Evolutionary conservation across 2,329 filamentous ascomycete species (phyloP), one percentile per base, ranked within the genome.

Genomic region (Nigrospora sphaerica): DNA sequence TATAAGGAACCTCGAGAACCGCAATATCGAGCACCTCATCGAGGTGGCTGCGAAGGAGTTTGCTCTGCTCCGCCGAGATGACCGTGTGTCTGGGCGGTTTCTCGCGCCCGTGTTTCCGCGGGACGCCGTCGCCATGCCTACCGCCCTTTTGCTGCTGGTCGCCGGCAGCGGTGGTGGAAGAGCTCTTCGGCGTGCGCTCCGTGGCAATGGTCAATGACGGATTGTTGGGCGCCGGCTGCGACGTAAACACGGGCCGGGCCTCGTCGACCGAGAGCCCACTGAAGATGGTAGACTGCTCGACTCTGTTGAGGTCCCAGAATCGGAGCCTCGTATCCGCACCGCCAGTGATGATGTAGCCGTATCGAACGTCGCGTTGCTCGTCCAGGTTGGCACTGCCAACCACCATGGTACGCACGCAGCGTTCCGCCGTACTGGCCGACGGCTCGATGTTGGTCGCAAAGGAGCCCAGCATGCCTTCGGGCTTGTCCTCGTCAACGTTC

Each of bases 291-390:
- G 88, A 95, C 49, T 82, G 79, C 59, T 95, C 89, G 11, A 88
- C 76, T 11, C 83, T 83, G 11, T 81, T 75, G 13, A 93, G 75
- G 60, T 98, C 92, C 93, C 93, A 98, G 67, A 95, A 97, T 11
- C 93, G 82, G 16, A 98, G 78, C 65, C 88, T 93, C 67, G 86
- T 88, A 65, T 97, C 93, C 12, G 87, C 87, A 0, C 92, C 92
- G 16, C 85, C 91, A 0, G 89, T 93, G 34, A 98, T 71, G 40
- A 96, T 79, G 62, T 93, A 96, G 0, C 88, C 85, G 57, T 89
- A 83, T 47, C 86, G 84, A 4, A 85, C 77, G 40, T 91, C 87
- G 38, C 80, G 75, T 48, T 82, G 74, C 42, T 87, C 82, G 43
- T 89, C 83, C 19, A 81, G 77, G 6, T 77, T 72, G 57, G 89